Conservation (phyloP, 352 stramenopile species). For the Phytophthora capsici region DNA sequence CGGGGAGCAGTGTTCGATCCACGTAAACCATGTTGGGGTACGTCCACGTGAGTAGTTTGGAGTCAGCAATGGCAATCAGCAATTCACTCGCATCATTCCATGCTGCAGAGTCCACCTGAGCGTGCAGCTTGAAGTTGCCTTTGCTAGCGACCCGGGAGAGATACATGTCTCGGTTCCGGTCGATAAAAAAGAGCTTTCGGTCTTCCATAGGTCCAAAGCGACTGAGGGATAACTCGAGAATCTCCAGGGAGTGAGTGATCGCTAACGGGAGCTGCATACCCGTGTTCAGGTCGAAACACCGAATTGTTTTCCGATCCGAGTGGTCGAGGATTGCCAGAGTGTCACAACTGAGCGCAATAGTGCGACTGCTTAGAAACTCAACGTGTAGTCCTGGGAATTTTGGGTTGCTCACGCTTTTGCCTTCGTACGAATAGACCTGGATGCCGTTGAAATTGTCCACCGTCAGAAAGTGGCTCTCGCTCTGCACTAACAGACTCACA, state of each 20-base stretch:
- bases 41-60: conserved; percentile 90
- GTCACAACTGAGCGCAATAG: conserved; percentile 89
- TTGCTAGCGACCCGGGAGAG: conserved; percentile 68
- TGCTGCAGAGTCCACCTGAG: conserved; percentile 89
- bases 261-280: conserved; percentile 76
- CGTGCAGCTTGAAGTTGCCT: conserved; percentile 85
- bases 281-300: conserved; percentile 89
- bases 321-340: conserved; percentile 90
- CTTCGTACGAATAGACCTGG: conserved; percentile 94
- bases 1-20: conserved; percentile 88
- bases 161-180: conserved; percentile 89
- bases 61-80: conserved; percentile 89
- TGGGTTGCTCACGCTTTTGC: conserved; percentile 84
- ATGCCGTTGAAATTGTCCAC: conserved; percentile 91
- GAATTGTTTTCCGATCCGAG: conserved; percentile 89
- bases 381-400: conserved; percentile 89
- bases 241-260: conserved; percentile 76
- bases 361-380: conserved; percentile 88
- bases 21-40: conserved; percentile 93
- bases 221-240: conserved; percentile 85
- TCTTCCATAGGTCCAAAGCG: conserved; percentile 78
- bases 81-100: conserved; percentile 92
- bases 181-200: conserved; percentile 89
- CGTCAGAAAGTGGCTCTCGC: conserved; percentile 89
- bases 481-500: conserved; percentile 89